Percentiles rank a stretch among this genome's conserved stretches.
These are phyloP conservation scores for Hypoxylon sp. DNA, from an alignment of 2,329 filamentous ascomycete genomes.

Conservation along the genomic window DNA sequence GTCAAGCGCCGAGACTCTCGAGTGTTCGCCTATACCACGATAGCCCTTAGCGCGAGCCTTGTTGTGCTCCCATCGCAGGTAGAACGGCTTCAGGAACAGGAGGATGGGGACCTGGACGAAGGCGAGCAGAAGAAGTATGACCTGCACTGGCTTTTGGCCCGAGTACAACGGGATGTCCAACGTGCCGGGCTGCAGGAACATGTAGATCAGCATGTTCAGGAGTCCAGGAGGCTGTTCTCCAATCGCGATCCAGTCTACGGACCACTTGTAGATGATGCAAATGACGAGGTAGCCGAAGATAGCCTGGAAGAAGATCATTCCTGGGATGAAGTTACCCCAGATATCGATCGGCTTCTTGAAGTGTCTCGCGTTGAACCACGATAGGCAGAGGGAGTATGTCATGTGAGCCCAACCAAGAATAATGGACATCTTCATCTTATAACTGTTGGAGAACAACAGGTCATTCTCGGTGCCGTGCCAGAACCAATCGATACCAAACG, in stretches of 20 bases:
- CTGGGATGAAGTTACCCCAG: slow-evolving; percentile 96
- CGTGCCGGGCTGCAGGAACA: slow-evolving; percentile 92
- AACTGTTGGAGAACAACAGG: slow-evolving; percentile 95
- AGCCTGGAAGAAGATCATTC: slow-evolving; percentile 99
- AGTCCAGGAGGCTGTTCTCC: slow-evolving; percentile 83
- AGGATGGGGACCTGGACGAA: slow-evolving; percentile 89
- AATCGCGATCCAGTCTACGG: slow-evolving; percentile 82
- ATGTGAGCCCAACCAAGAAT: slow-evolving; percentile 97
- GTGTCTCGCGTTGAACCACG: slow-evolving; percentile 92
- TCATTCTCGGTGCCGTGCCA: slow-evolving; percentile 98
- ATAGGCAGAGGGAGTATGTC: slow-evolving; percentile 96
- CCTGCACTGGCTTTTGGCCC: slow-evolving; percentile 83
- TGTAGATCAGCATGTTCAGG: slow-evolving; percentile 99
- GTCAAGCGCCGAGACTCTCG: slow-evolving; percentile 89
- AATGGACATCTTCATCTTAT: slow-evolving; percentile 99
- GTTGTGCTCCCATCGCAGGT: slow-evolving; percentile 95
- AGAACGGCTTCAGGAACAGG: slow-evolving; percentile 95
- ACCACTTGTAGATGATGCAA: slow-evolving; percentile 98
- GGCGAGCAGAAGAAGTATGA: slow-evolving; percentile 84
- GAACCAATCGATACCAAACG: slow-evolving; percentile 94
- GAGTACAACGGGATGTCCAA: slow-evolving; percentile 81
- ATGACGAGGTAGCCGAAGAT: slow-evolving; percentile 98
- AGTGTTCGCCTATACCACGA: slow-evolving; percentile 90
- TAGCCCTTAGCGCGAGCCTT: slow-evolving; percentile 89
- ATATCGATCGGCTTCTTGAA: slow-evolving; percentile 97